Conservation (phyloP, 495 filamentous ascomycete species). For the Sphaerosporella brunnea region DNA sequence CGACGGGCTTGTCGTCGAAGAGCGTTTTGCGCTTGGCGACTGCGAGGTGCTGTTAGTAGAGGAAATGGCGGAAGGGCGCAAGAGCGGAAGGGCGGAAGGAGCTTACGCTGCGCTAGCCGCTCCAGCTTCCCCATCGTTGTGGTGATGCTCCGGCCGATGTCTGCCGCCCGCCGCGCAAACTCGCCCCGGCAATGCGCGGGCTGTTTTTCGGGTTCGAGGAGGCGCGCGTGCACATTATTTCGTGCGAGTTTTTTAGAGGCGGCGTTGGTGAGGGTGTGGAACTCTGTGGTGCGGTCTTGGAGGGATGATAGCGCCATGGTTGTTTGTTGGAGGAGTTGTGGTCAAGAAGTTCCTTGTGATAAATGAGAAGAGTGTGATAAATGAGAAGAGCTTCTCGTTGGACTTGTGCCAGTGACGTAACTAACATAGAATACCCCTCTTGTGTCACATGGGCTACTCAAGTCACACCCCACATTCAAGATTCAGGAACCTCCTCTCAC, state of each 20-base stretch:
- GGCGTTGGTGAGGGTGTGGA: slow-evolving; percentile 68
- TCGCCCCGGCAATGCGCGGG: slow-evolving; percentile 41
- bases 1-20: slow-evolving; percentile 88
- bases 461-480: too few species aligned
- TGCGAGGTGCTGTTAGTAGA: slow-evolving; percentile 24
- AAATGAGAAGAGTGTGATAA: too few species aligned
- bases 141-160: slow-evolving; percentile 79
- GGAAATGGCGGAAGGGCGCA: not conserved
- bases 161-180: slow-evolving; percentile 74
- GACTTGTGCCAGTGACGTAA: too few species aligned
- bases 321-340: too few species aligned
- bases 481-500: too few species aligned
- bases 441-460: too few species aligned
- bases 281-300: slow-evolving; percentile 91
- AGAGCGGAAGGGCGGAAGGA: not conserved
- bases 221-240: slow-evolving; percentile 27
- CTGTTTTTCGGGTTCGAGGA: slow-evolving; percentile 8
- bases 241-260: slow-evolving; percentile 32
- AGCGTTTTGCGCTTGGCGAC: slow-evolving; percentile 92
- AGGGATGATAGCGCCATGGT: slow-evolving; percentile 47
- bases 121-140: slow-evolving; percentile 87
- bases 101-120: slow-evolving; percentile 67
- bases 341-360: too few species aligned
- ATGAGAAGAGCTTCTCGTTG: too few species aligned
- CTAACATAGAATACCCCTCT: too few species aligned